A percentile compares a stretch with the other conserved stretches of the same genome.
phyloP scores from a whole-genome alignment of 108 stramenopile genomes.

The Parmales sp. region DNA sequence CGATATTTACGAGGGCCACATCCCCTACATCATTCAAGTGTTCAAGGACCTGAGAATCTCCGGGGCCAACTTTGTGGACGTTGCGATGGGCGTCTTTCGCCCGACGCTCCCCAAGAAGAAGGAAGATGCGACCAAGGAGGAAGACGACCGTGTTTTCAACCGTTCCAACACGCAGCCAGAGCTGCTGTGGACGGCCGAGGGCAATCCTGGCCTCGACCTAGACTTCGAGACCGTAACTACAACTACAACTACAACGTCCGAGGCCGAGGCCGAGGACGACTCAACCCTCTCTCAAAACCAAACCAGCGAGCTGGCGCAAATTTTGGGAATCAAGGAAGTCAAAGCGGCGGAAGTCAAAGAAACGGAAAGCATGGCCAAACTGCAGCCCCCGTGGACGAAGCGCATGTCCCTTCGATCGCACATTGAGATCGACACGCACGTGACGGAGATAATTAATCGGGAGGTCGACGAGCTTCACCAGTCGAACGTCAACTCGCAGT shows the following conservation, averaged over 20 bases:
- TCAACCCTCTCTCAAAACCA: not conserved
- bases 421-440: not conserved
- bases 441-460: slow-evolving; percentile 44
- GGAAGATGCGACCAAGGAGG: slow-evolving; percentile 7
- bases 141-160: too few relatives aligned
- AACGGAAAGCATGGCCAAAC: not conserved
- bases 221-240: too few relatives aligned
- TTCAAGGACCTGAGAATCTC: slow-evolving; percentile 68
- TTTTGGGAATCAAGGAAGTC: not conserved
- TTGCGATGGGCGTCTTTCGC: slow-evolving; percentile 48
- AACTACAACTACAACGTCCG: too few relatives aligned
- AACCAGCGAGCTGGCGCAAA: not conserved
- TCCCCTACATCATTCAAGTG: slow-evolving; percentile 81
- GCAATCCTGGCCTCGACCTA: too few relatives aligned
- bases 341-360: not conserved
- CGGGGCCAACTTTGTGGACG: slow-evolving; percentile 65
- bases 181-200: too few relatives aligned
- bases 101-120: slow-evolving; percentile 30
- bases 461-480: slow-evolving; percentile 47
- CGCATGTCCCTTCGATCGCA: not conserved
- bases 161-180: too few relatives aligned
- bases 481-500: slow-evolving; percentile 38
- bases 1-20: slow-evolving; percentile 81
- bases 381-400: not conserved
- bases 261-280: not conserved